These are phyloP conservation scores for Chamaecyparis obtusa DNA, from an alignment of 75 land plant species.

Conservation along the genomic window DNA sequence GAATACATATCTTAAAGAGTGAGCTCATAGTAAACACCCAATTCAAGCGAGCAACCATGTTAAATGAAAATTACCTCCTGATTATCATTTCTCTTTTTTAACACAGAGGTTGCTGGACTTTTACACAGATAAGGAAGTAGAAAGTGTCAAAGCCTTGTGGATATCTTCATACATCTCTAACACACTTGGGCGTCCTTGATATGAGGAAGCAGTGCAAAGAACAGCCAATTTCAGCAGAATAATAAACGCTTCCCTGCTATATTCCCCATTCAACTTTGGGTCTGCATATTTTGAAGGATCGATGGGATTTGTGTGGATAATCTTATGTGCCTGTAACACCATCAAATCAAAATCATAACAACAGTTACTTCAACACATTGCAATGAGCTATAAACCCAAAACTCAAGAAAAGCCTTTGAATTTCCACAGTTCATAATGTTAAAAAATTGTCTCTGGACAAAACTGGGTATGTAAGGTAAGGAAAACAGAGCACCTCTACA, in stretches of 20 bases:
- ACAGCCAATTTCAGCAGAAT: background rate
- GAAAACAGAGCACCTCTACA: background rate
- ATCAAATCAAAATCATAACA: background rate
- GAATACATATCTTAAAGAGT: too few relatives aligned
- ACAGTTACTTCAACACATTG: background rate
- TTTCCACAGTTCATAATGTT: too few relatives aligned
- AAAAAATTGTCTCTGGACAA: too few relatives aligned
- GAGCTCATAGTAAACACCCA: too few relatives aligned
- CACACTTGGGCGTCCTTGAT: background rate
- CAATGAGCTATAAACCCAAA: background rate
- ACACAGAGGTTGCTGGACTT: too few relatives aligned
- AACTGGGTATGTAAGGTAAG: background rate
- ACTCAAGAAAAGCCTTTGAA: too few relatives aligned
- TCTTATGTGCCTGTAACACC: background rate
- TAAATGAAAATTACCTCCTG: too few relatives aligned
- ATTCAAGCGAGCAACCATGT: too few relatives aligned
- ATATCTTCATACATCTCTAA: background rate
- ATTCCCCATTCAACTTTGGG: background rate
- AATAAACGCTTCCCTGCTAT: background rate
- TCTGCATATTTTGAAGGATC: background rate
- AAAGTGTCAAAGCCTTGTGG: background rate
- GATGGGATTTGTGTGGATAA: background rate
- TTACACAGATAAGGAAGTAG: background rate
- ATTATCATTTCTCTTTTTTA: too few relatives aligned
- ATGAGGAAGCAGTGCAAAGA: background rate